Conservation (phyloP, 2,329 filamentous ascomycete species). For the Venturia oleaginea region DNA sequence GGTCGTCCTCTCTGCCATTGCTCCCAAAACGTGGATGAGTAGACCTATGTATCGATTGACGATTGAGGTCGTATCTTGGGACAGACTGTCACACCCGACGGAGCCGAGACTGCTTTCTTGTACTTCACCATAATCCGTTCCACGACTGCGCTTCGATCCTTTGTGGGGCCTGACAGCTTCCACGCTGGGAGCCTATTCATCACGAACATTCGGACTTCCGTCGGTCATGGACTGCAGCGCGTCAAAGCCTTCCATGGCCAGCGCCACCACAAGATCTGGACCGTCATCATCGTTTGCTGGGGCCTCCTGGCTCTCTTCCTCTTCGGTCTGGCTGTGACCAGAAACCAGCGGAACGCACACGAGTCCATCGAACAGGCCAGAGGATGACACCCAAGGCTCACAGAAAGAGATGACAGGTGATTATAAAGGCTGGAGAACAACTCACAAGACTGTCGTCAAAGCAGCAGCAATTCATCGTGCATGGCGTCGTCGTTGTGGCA, state of each 20-base stretch:
- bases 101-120: background rate
- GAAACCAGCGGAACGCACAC: background rate
- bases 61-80: background rate
- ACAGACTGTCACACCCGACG: background rate
- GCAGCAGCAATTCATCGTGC: background rate
- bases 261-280: no score
- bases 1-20: background rate
- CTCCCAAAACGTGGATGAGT: background rate
- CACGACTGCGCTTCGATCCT: background rate
- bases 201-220: background rate
- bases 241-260: background rate
- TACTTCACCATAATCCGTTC: background rate
- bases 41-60: background rate
- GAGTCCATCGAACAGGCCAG: background rate
- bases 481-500: background rate
- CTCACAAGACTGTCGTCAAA: background rate
- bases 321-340: background rate
- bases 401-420: background rate
- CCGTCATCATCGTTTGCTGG: background rate
- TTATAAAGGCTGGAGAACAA: background rate
- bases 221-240: background rate
- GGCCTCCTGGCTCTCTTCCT: background rate
- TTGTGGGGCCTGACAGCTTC: background rate
- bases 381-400: background rate
- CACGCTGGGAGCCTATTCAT: background rate